phyloP scores from a whole-genome alignment of 768 basidiomycete genomes.

The Phanerodontia chrysosporium region DNA sequence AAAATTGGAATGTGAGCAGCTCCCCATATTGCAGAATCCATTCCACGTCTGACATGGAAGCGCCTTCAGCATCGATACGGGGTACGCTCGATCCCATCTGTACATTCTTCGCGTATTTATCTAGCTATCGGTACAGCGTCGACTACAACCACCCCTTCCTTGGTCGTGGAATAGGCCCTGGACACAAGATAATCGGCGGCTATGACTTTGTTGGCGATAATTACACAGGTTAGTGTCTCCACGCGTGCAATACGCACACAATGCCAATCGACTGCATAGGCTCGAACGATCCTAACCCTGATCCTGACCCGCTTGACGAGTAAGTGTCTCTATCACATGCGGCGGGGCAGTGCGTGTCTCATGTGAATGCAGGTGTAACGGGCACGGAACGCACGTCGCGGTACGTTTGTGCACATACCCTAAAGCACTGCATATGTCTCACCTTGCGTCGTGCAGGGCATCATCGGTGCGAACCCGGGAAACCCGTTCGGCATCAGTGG shows the following conservation, averaged over 20 bases:
- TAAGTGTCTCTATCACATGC: neutral
- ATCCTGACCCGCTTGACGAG: conserved; percentile 6
- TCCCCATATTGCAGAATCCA: neutral
- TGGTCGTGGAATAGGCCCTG: conserved; percentile 49
- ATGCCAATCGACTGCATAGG: neutral
- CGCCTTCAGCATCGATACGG: conserved; percentile 39
- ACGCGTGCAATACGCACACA: neutral
- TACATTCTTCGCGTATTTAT: neutral
- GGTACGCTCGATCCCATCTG: neutral
- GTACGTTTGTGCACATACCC: conserved; percentile 22
- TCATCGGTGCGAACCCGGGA: conserved; percentile 54
- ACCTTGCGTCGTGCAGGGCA: conserved; percentile 40
- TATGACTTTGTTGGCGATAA: conserved; percentile 54
- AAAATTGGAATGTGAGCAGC: conserved; percentile 57
- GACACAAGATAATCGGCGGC: conserved; percentile 47
- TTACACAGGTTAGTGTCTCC: conserved; percentile 26
- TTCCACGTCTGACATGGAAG: neutral
- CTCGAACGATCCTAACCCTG: neutral
- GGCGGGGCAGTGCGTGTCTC: neutral
- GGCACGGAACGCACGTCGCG: conserved; percentile 53
- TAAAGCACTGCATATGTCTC: conserved; percentile 22
- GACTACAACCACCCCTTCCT: conserved; percentile 54
- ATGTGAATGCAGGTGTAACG: neutral
- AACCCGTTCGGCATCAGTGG: conserved; percentile 65
- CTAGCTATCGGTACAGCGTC: conserved; percentile 27